Evolutionary conservation across 2,329 filamentous ascomycete species (phyloP), one percentile per base, ranked within the genome.

Genomic region (Verruconis gallopava): DNA sequence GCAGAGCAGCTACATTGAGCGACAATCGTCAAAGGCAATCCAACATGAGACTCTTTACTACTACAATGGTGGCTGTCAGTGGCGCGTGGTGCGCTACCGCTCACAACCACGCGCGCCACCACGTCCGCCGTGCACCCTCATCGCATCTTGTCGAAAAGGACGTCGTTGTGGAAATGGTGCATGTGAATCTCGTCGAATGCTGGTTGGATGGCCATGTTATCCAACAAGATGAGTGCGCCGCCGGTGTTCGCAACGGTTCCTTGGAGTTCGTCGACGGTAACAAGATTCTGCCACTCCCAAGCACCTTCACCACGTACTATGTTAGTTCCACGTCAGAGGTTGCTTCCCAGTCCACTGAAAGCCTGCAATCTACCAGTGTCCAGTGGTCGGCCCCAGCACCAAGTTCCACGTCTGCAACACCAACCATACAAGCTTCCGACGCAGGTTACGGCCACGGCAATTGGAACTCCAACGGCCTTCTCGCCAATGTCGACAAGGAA

Each of bases 171-270:
- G 69, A 72, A 42, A 70, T 78, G 39, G 65, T 71, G 21, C 78
- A 75, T 40, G 72, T 78, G 50, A 75, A 79, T 43, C 72, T 80
- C 18, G 17, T 44, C 4, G 38, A 36, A 44, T 95, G 88, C 63
- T 71, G 80, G 56, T 66, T 88, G 42, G 74, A 81, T 46, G 80
- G 79, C 46, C 52, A 77, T 54, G 48, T 65, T 22, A 71, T 93
- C 50, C 66, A 68, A 41, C 62, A 72, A 46, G 61, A 72, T 0
- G 72, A 85, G 46, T 85, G 85, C 42, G 71, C 80, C 63, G 57
- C 73, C 43, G 85, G 85, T 49, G 71, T 96, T 51, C 64, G 71
- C 44, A 72, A 79, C 47, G 82, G 85, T 40, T 72, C 74, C 37
- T 57, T 75, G 36, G 60, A 68, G 46, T 91, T 77, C 65, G 68